These are phyloP conservation scores for Polytrichum formosum DNA, from an alignment of 225 moss, liverwort and hornwort genomes.

Conservation along the genomic window DNA sequence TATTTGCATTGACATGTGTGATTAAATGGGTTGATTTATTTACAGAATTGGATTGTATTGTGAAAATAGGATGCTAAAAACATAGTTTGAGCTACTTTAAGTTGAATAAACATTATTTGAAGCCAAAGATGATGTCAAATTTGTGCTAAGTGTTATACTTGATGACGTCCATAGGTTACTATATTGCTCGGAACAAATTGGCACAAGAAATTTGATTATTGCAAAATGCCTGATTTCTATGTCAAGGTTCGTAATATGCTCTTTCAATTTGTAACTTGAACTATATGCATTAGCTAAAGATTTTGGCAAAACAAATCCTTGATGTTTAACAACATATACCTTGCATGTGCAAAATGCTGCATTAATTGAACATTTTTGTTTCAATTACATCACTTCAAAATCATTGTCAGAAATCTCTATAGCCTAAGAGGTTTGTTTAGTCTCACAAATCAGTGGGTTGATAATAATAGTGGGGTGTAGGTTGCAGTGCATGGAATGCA, in stretches of 20 bases:
- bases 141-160: conserved; percentile 5
- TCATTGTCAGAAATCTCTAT: neutral
- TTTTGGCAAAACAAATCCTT: neutral
- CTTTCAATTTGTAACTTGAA: neutral
- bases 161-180: conserved; percentile 45
- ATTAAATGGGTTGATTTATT: neutral
- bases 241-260: conserved; percentile 53
- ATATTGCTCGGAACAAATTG: conserved; percentile 79
- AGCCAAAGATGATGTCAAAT: neutral
- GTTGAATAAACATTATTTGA: neutral
- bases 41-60: neutral
- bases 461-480: conserved; percentile 16
- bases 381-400: neutral
- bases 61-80: neutral
- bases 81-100: conserved; percentile 4
- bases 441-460: conserved; percentile 7
- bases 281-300: no score
- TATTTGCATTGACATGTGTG: neutral
- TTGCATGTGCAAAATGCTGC: neutral
- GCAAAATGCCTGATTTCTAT: conserved; percentile 86
- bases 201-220: conserved; percentile 70
- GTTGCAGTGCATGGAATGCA: conserved; percentile 52
- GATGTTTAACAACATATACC: neutral
- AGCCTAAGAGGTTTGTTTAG: conserved; percentile 3
- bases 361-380: neutral